Percentiles rank a stretch among this genome's conserved stretches.
Conservation (phyloP, 1,284 basidiomycete genomes). For the Agroathelia rolfsii region DNA sequence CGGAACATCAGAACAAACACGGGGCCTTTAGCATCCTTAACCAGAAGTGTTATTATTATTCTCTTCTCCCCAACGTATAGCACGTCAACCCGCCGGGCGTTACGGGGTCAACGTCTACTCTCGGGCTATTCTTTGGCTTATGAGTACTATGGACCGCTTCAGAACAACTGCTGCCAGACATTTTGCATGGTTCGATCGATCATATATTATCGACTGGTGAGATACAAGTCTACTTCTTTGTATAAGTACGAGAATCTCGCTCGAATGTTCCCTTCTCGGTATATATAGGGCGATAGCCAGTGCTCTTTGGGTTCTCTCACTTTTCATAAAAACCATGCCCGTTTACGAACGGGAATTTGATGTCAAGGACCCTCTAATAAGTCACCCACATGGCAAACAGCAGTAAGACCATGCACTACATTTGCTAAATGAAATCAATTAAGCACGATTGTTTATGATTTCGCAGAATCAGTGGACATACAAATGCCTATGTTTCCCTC, state of each 20-base stretch:
- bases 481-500: constrained; percentile 38
- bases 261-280: too few species aligned
- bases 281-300: constrained; percentile 33
- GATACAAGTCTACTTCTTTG: constrained; percentile 5
- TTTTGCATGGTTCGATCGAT: constrained; percentile 16
- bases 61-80: too few species aligned
- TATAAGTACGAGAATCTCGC: too few species aligned
- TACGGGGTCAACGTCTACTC: too few species aligned
- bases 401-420: constrained; percentile 28
- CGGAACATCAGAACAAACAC: too few species aligned
- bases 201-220: constrained; percentile 29
- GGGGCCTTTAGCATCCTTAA: too few species aligned
- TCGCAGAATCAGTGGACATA: constrained; percentile 34
- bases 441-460: too few species aligned
- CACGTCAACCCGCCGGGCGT: too few species aligned
- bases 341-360: constrained; percentile 48
- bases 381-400: constrained; percentile 36
- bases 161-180: too few species aligned
- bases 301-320: constrained; percentile 34
- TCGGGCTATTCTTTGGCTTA: too few species aligned
- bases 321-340: constrained; percentile 27
- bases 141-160: too few species aligned
- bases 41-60: too few species aligned
- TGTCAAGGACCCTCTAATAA: constrained; percentile 41
- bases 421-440: not conserved